Percentiles rank a stretch among this genome's conserved stretches.
Conservation (phyloP, 129 eudicot genomes). For the Pseudognaphalium luteoalbum region DNA sequence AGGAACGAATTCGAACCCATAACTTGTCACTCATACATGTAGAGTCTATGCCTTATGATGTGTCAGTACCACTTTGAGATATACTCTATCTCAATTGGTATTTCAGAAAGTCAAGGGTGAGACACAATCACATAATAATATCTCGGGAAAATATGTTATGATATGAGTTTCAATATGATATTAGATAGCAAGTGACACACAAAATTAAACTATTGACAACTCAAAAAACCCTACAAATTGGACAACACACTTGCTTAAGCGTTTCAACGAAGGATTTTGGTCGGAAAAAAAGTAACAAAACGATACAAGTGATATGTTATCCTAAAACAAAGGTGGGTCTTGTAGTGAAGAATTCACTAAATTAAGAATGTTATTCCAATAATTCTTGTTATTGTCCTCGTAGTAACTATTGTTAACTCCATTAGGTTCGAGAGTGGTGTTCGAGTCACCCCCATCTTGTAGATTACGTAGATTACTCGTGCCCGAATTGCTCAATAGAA, state of each 20-base stretch:
- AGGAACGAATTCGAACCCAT: too few relatives aligned
- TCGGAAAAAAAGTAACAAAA: slow-evolving; percentile 14
- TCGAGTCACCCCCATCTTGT: slow-evolving; percentile 42
- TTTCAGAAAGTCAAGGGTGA: too few relatives aligned
- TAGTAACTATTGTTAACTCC: slow-evolving; percentile 24
- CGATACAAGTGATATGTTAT: neutral
- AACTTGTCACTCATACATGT: too few relatives aligned
- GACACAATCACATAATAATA: too few relatives aligned
- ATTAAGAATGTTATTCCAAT: slow-evolving; percentile 61
- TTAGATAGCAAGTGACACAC: neutral
- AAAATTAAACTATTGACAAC: slow-evolving; percentile 19
- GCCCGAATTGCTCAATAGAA: slow-evolving; percentile 49
- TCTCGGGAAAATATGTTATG: too few relatives aligned
- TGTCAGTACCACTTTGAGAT: too few relatives aligned
- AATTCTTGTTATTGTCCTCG: slow-evolving; percentile 75
- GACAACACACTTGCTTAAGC: slow-evolving; percentile 33
- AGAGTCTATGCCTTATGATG: too few relatives aligned
- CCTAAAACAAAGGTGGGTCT: slow-evolving; percentile 54
- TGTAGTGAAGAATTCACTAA: slow-evolving; percentile 69
- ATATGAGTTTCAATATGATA: neutral
- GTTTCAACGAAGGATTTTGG: slow-evolving; percentile 26
- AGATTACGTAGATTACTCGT: slow-evolving; percentile 29
- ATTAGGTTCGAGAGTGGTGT: slow-evolving; percentile 25
- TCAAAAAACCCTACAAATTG: slow-evolving; percentile 18
- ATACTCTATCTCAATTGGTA: too few relatives aligned